Percentiles rank a stretch among this genome's conserved stretches.
These are phyloP conservation scores for Eucommia ulmoides DNA, from an alignment of 257 asterid species.

Conservation along the genomic window DNA sequence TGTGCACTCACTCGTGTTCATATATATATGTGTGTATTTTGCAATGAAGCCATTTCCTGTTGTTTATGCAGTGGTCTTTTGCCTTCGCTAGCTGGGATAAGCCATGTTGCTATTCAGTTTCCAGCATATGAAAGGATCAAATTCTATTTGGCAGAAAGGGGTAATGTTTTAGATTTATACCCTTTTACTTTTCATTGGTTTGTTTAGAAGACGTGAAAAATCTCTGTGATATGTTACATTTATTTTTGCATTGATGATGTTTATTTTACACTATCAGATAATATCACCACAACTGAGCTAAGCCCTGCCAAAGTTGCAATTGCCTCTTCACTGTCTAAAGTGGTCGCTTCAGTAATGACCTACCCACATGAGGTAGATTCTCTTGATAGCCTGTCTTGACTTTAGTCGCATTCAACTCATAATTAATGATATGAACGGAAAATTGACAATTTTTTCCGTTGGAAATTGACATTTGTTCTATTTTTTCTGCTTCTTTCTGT, in stretches of 20 bases:
- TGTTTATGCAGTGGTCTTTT: background rate
- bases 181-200: background rate
- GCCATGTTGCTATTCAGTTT: slow-evolving; percentile 1
- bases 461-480: no score
- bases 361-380: slow-evolving; percentile 2
- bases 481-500: no score
- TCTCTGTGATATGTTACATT: background rate
- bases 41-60: no score
- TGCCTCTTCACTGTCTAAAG: background rate
- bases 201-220: background rate
- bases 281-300: background rate
- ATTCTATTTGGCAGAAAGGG: background rate
- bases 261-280: background rate
- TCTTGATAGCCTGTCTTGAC: no score
- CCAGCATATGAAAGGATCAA: background rate
- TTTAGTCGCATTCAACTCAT: no score
- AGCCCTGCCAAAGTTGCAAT: background rate
- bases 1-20: no score
- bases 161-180: background rate
- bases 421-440: no score
- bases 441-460: no score
- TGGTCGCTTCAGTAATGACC: background rate
- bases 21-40: no score
- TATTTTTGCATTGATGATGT: background rate
- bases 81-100: background rate